Evolutionary conservation across 805 yeast genomes (phyloP), one percentile per base, ranked within the genome.

Genomic region (Candida nanaspora): DNA sequence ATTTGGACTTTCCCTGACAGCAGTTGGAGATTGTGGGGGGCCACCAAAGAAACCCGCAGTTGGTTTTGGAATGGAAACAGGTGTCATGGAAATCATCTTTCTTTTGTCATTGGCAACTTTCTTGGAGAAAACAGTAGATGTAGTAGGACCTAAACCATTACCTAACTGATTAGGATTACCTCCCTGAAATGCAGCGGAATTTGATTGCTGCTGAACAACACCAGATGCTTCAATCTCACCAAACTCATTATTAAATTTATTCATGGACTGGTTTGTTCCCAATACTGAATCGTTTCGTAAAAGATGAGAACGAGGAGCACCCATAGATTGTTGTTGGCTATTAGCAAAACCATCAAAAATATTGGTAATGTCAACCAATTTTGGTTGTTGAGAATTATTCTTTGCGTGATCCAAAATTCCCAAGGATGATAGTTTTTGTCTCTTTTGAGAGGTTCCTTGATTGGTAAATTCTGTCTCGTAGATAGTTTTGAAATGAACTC

Each of bases 191-290:
- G 44, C 36, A 52, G 57, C 38, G 39, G 63, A 53, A 38, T 60
- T 53, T 59, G 74, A 49, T 62, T 69, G 52, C 15, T 52, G 52
- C 39, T 48, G 62, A 29, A 49, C 57, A 36, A 77, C 70, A 10
- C 86, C 86, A 2, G 82, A 74, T 3, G 85, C 86, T 30, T 73
- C 73, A 39, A 78, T 68, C 48, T 79, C 83, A 39, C 71, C 74
- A 49, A 67, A 73, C 38, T 67, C 72, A 35, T 59, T 59, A 30
- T 56, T 46, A 19, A 53, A 42, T 42, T 53, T 52, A 25, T 46
- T 35, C 10, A 42, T 43, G 4, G 48, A 37, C 15, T n/a, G 20
- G 15, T 33, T 25, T 4, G 42, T 44, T 18, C 51, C 57, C 15
- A 41, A 41, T 1, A 46, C 43, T 7, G 61, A 55, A 34, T 51